phyloP scores from a whole-genome alignment of 1,284 basidiomycete genomes.

The Coniferiporia sulphurascens region DNA sequence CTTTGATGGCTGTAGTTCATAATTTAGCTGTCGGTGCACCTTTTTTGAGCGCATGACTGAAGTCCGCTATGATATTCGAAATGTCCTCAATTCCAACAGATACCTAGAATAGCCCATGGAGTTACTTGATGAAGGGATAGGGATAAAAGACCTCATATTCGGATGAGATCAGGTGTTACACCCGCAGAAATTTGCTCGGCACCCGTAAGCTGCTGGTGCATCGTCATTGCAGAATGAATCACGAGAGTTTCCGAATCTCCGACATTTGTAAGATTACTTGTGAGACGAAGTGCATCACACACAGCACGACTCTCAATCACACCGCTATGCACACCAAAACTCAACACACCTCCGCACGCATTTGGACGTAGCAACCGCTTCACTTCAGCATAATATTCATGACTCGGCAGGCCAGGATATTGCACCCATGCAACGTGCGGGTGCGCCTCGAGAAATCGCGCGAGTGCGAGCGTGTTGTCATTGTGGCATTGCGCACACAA shows the following conservation, averaged over 20 bases:
- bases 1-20: too few species aligned
- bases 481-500: slow-evolving; percentile 74
- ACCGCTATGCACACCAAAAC: slow-evolving; percentile 77
- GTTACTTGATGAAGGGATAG: neutral
- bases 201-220: slow-evolving; percentile 65
- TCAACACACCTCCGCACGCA: slow-evolving; percentile 73
- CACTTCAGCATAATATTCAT: slow-evolving; percentile 61
- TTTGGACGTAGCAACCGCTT: slow-evolving; percentile 52
- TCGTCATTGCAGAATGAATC: slow-evolving; percentile 72
- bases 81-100: slow-evolving; percentile 84
- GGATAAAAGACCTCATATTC: slow-evolving; percentile 41
- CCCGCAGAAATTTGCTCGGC: slow-evolving; percentile 51
- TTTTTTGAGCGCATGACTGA: too few species aligned
- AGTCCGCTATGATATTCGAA: slow-evolving; percentile 82
- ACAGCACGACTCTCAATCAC: slow-evolving; percentile 55
- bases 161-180: slow-evolving; percentile 77
- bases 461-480: slow-evolving; percentile 71
- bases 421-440: slow-evolving; percentile 77
- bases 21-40: neutral
- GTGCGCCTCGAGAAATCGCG: slow-evolving; percentile 70
- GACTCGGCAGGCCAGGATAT: slow-evolving; percentile 69
- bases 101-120: slow-evolving; percentile 32
- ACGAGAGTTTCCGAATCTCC: slow-evolving; percentile 77
- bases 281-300: slow-evolving; percentile 48
- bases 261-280: slow-evolving; percentile 74